phyloP scores from a whole-genome alignment of 2,329 filamentous ascomycete genomes.

The Colletotrichum costaricense region DNA sequence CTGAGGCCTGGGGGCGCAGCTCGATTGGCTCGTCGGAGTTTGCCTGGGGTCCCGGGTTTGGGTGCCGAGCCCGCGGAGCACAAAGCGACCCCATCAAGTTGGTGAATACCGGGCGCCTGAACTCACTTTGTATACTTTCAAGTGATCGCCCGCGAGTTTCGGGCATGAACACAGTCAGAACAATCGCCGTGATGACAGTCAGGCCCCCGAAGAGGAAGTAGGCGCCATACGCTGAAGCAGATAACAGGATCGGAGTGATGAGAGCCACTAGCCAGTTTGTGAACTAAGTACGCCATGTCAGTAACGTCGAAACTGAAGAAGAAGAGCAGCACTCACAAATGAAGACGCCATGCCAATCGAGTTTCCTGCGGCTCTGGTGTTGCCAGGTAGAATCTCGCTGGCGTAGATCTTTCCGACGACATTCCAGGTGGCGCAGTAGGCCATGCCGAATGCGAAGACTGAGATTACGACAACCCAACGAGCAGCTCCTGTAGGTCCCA shows the following conservation, averaged over 20 bases:
- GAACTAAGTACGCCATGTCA: slow-evolving; percentile 45
- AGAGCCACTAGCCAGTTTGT: slow-evolving; percentile 59
- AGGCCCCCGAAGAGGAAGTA: slow-evolving; percentile 59
- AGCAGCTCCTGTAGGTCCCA: slow-evolving; percentile 52
- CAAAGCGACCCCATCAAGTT: neutral
- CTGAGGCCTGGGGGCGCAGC: neutral
- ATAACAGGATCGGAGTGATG: slow-evolving; percentile 53
- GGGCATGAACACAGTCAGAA: slow-evolving; percentile 52
- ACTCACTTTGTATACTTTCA: slow-evolving; percentile 58
- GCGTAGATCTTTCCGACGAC: slow-evolving; percentile 67
- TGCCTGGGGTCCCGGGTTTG: neutral
- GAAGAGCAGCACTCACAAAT: slow-evolving; percentile 37
- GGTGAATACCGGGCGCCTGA: slow-evolving; percentile 42
- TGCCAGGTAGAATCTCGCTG: slow-evolving; percentile 65
- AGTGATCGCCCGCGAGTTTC: slow-evolving; percentile 55
- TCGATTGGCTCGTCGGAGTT: neutral
- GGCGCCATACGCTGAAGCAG: slow-evolving; percentile 51
- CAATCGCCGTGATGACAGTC: slow-evolving; percentile 49
- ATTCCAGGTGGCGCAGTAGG: slow-evolving; percentile 62
- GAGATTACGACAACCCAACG: slow-evolving; percentile 62
- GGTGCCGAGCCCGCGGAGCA: neutral
- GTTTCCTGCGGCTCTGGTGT: slow-evolving; percentile 65
- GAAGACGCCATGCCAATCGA: slow-evolving; percentile 56
- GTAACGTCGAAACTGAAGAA: neutral
- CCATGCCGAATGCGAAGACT: slow-evolving; percentile 61